These are phyloP conservation scores for Lepidium didymum DNA, from an alignment of 345 rosid species.

Conservation along the genomic window DNA sequence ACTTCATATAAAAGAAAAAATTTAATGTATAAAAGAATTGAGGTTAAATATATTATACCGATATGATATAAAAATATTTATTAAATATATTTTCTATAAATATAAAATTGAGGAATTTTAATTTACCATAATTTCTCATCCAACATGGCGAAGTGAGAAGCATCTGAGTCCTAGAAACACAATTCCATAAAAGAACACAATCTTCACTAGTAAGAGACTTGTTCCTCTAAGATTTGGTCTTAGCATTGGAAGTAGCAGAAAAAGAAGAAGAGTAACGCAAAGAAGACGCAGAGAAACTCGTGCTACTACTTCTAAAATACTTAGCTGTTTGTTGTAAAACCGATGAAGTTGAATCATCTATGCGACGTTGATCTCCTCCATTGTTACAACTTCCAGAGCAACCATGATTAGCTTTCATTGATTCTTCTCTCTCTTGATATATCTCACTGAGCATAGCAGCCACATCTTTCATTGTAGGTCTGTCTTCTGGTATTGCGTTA, in stretches of 20 bases:
- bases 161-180: too few species aligned
- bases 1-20: too few species aligned
- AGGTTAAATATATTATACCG: too few species aligned
- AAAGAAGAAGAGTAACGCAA: slow-evolving; percentile 48
- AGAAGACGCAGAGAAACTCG: slow-evolving; percentile 58
- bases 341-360: slow-evolving; percentile 17
- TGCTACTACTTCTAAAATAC: slow-evolving; percentile 37
- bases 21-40: too few species aligned
- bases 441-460: slow-evolving; percentile 64
- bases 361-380: slow-evolving; percentile 9
- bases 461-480: slow-evolving; percentile 73
- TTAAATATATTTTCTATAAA: too few species aligned
- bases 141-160: too few species aligned
- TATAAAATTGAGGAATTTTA: too few species aligned
- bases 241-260: slow-evolving; percentile 15
- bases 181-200: background rate
- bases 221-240: slow-evolving; percentile 19
- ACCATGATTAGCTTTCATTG: slow-evolving; percentile 28
- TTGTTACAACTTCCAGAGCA: slow-evolving; percentile 24
- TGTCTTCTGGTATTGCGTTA: slow-evolving; percentile 46
- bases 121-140: too few species aligned
- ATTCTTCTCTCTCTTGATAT: slow-evolving; percentile 53
- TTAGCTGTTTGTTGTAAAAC: slow-evolving; percentile 17
- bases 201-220: background rate
- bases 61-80: too few species aligned